Evolutionary conservation across 768 basidiomycete species (phyloP), one percentile per base, ranked within the genome.

Genomic region (Lactifluus rugatus): DNA sequence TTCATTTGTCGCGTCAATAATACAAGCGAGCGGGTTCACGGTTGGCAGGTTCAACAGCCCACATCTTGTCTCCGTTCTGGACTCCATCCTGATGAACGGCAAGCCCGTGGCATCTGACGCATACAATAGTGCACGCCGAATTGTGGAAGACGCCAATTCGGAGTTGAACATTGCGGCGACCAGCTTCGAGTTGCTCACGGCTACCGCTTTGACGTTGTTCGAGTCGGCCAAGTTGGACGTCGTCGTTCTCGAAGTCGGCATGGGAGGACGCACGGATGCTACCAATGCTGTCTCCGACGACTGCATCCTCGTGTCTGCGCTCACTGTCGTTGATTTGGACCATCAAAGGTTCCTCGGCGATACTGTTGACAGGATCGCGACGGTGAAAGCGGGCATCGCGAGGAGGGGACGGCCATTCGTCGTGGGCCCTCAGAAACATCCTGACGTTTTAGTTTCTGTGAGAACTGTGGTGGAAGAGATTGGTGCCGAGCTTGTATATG

Each of bases 21-120:
- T 97, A 8, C 67, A 69, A 5, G 70, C 76, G 0, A 74, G 84
- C n/a, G 70, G 75, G 1, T 74, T 87, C 52, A 73, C 74, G 21
- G 76, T 89, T 11, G 96, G 92, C 7, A 78, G 87, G 36, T 98
- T 90, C 78, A 98, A 94, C 70, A 89, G 84, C 61, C 96, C 96
- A 0, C 95, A 98, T 69, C 83, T 98, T 19, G 71, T 95, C 54
- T 77, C 82, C 9, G 73, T 87, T 10, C 72, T 79, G 57, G 95
- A 98, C 69, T 84, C 76, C 61, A 91, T 99, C 59, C 73, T 76
- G 2, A 76, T 98, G 65, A 74, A 87, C 62, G 78, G 78, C 48
- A 47, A 70, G 14, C 76, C 84, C 6, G 78, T 93, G 17, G 65
- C 76, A 0, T 65, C 68, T 3, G 66, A 71, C 0, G 58, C 71